Percentiles rank a stretch among this genome's conserved stretches.
These are phyloP conservation scores for Suillus discolor DNA, from an alignment of 768 basidiomycete species.

Conservation along the genomic window DNA sequence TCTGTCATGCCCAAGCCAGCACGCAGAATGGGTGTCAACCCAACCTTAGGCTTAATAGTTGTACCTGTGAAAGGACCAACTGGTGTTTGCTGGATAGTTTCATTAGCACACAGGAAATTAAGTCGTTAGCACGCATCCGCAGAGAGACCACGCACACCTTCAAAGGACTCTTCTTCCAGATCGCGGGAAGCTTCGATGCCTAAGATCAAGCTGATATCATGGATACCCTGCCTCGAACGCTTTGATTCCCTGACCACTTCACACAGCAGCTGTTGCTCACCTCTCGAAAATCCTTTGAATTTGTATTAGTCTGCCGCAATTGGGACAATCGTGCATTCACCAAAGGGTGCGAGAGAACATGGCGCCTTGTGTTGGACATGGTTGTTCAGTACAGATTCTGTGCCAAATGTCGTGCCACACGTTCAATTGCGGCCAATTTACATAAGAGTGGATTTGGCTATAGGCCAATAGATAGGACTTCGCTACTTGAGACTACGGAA, in stretches of 20 bases:
- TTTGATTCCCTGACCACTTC: constrained; percentile 8
- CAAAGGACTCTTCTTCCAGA: constrained; percentile 62
- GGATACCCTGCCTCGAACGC: constrained; percentile 57
- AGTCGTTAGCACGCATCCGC: constrained; percentile 9
- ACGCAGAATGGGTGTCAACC: constrained; percentile 87
- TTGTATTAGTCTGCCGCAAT: constrained; percentile 61
- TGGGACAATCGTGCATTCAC: constrained; percentile 74
- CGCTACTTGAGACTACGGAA: neutral
- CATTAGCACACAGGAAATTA: constrained; percentile 1
- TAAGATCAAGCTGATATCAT: constrained; percentile 73
- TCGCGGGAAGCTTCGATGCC: constrained; percentile 82
- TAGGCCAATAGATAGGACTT: neutral
- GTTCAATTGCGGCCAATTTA: neutral
- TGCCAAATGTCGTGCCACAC: neutral
- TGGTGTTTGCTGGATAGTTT: constrained; percentile 63
- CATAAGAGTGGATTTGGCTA: neutral
- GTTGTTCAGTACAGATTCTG: constrained; percentile 8
- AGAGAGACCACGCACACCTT: constrained; percentile 52
- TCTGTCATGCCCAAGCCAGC: constrained; percentile 95
- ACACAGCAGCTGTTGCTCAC: constrained; percentile 36
- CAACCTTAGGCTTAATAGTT: constrained; percentile 74
- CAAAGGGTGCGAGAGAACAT: constrained; percentile 69
- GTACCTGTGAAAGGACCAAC: constrained; percentile 79
- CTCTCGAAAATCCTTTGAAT: constrained; percentile 79
- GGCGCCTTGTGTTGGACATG: constrained; percentile 39